Evolutionary conservation across 805 yeast species (phyloP), one percentile per base, ranked within the genome.

Genomic region (Alloascoidea africana): DNA sequence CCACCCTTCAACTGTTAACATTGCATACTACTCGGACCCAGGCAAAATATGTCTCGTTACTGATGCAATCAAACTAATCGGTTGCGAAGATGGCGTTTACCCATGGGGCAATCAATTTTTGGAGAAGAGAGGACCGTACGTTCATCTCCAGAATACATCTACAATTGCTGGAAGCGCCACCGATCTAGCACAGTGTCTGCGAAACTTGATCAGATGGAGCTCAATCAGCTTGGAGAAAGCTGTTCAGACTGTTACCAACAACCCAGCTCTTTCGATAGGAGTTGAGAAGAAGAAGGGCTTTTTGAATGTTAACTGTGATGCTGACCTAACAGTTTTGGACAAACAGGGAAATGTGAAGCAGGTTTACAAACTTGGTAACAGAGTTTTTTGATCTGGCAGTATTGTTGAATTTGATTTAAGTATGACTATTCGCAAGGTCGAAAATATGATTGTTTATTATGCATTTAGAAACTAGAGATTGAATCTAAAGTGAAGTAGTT

Each of bases 121-220:
- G 16, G 65, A 55, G 23, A 72, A 72, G 49, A 54, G 55, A 15
- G 76, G 72, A n/a, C 50, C 60, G 33, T 51, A 57, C 34, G 56
- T 71, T 42, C 59, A 58, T 38, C 58, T 72, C 43, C 58, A 70
- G 48, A 74, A 72, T 19, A 70, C 76, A 5, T 60, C 63, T 38
- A 73, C 76, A 5, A 65, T 72, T 52, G 79, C 79, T 5, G 79
- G 79, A 17, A 66, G 73, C 14, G 76, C 75, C n/a, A 68, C 76
- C 5, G 63, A 68, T 18, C 60, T 71, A 37, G 65, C 70, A 17
- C 60, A 60, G 38, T 67, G 75, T 47, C 52, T 71, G 19, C 56
- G 68, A 42, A 70, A 72, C 51, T 56, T 70, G 38, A 58, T 63
- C 49, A 42, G 53, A 34, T 72, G 79, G 79, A 57, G 69, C 3